These are phyloP conservation scores for Candida morakotiae DNA, from an alignment of 805 yeast genomes.

Conservation along the genomic window DNA sequence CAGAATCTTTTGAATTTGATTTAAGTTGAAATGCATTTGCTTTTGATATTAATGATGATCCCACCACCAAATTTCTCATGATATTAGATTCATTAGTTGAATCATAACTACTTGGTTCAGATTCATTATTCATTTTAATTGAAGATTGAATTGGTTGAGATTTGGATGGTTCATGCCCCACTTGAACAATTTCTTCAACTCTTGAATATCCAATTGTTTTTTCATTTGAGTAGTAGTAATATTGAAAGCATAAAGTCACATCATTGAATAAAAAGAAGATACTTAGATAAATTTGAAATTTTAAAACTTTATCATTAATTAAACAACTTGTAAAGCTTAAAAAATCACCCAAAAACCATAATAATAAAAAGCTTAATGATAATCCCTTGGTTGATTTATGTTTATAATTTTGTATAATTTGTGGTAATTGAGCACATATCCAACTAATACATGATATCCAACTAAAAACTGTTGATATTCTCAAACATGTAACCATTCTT, in stretches of 20 bases:
- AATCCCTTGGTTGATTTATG: slow-evolving; percentile 65
- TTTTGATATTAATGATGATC: slow-evolving; percentile 5
- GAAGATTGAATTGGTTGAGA: neutral
- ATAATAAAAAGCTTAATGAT: slow-evolving; percentile 52
- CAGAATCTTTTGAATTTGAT: slow-evolving; percentile 2
- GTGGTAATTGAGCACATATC: slow-evolving; percentile 76
- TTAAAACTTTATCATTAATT: slow-evolving; percentile 32
- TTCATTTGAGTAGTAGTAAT: slow-evolving; percentile 35
- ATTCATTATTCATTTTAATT: slow-evolving; percentile 4
- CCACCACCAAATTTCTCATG: slow-evolving; percentile 7
- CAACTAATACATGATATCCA: slow-evolving; percentile 50
- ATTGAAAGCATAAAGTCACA: slow-evolving; percentile 35
- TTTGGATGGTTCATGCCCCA: neutral
- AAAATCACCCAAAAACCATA: slow-evolving; percentile 66
- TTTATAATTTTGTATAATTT: slow-evolving; percentile 54
- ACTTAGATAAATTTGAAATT: slow-evolving; percentile 37
- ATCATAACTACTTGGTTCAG: slow-evolving; percentile 15
- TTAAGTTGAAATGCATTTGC: slow-evolving; percentile 12
- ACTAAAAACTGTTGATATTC: slow-evolving; percentile 15
- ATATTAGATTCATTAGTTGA: slow-evolving; percentile 9
- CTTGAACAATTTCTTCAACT: neutral
- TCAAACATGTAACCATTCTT: slow-evolving; percentile 2
- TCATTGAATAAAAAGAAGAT: slow-evolving; percentile 38
- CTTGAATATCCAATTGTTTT: neutral
- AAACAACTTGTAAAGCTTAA: slow-evolving; percentile 47